These are phyloP conservation scores for Thuidium tamariscinum DNA, from an alignment of 225 moss, liverwort and hornwort genomes.

Conservation along the genomic window DNA sequence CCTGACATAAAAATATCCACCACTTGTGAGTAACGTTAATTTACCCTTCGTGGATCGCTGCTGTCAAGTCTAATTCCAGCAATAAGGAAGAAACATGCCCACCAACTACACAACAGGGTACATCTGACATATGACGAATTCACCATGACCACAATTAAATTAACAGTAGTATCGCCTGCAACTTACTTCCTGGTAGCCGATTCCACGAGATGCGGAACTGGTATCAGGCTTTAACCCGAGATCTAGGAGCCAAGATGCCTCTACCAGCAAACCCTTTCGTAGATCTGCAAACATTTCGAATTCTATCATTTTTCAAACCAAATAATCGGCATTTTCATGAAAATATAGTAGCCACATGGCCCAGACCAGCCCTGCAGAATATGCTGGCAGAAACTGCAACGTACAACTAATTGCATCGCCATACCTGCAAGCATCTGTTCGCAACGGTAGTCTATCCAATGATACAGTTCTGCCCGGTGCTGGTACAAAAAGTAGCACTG, in stretches of 20 bases:
- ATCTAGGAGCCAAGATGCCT: constrained; percentile 88
- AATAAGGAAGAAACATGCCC: background rate
- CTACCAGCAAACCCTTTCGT: constrained; percentile 44
- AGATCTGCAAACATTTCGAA: constrained; percentile 33
- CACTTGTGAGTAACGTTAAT: background rate
- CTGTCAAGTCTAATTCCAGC: background rate
- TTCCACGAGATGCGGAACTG: constrained; percentile 76
- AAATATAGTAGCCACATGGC: background rate
- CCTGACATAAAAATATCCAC: constrained; percentile 11
- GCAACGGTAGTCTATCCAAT: constrained; percentile 72
- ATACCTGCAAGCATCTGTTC: constrained; percentile 84
- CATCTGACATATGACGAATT: background rate
- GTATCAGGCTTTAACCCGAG: constrained; percentile 62
- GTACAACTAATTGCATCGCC: background rate
- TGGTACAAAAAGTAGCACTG: constrained; percentile 73
- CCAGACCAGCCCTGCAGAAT: background rate
- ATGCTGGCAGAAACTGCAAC: background rate
- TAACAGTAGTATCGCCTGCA: background rate
- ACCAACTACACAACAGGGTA: background rate
- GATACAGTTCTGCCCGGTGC: constrained; percentile 61
- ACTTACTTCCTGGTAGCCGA: constrained; percentile 85
- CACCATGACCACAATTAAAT: background rate
- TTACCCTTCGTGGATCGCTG: background rate
- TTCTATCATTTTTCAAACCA: background rate
- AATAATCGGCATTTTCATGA: background rate